Percentiles rank a stretch among this genome's conserved stretches.
Conservation (phyloP, 1,139 yeast species). For the Yamadazyma atlantica region DNA sequence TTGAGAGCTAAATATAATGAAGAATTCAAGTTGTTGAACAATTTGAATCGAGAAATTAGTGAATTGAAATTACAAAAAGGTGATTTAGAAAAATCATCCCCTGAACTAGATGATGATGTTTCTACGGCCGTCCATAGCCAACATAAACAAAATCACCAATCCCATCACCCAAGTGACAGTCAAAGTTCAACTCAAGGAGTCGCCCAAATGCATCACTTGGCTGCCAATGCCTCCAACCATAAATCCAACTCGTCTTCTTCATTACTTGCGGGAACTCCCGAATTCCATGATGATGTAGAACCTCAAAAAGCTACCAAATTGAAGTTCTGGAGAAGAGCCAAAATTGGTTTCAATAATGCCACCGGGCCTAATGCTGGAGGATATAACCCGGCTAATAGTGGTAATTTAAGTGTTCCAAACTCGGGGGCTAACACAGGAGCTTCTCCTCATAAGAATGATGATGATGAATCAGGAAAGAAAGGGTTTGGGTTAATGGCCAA, state of each 20-base stretch:
- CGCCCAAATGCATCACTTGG: background rate
- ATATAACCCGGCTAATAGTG: background rate
- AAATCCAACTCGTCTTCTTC: conserved; percentile 15
- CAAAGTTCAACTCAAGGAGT: conserved; percentile 3
- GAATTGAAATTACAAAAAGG: conserved; percentile 27
- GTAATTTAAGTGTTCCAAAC: conserved; percentile 9
- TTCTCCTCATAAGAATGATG: conserved; percentile 9
- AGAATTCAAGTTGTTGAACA: conserved; percentile 28
- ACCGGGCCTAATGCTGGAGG: conserved; percentile 4
- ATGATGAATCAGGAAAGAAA: conserved; percentile 9
- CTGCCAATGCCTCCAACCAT: conserved; percentile 4
- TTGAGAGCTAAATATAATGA: conserved; percentile 22
- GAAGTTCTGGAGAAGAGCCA: conserved; percentile 58
- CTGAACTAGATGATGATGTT: conserved; percentile 5
- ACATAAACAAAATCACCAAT: background rate
- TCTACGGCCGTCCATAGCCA: conserved; percentile 6
- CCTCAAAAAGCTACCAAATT: conserved; percentile 47
- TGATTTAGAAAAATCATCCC: conserved; percentile 9
- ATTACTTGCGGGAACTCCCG: conserved; percentile 9
- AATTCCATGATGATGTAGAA: conserved; percentile 29
- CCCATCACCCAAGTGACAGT: conserved; percentile 7
- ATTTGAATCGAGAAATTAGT: conserved; percentile 27
- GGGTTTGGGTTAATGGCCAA: conserved; percentile 24
- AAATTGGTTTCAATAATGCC: conserved; percentile 21
- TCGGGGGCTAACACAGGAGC: background rate